Evolutionary conservation across 495 filamentous ascomycete genomes (phyloP).

Genomic region (Aspergillus ellipticus): DNA sequence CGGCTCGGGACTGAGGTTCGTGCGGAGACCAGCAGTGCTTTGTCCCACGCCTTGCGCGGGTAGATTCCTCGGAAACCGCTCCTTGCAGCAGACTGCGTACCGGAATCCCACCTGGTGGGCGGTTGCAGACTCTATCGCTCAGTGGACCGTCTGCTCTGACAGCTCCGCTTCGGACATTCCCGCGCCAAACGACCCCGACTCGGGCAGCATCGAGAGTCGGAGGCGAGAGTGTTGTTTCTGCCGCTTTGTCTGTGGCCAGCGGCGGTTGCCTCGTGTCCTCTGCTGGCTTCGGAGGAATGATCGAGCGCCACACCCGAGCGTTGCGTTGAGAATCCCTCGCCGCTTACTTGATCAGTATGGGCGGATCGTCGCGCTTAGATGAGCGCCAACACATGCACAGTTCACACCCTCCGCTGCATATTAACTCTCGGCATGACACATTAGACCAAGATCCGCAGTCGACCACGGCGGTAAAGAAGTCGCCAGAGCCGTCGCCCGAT

Average conservation of each 20-base stretch:
- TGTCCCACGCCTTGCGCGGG: constrained; percentile 9
- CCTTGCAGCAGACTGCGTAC: constrained; percentile 12
- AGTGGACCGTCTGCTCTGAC: background rate
- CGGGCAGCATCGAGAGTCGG: constrained; percentile 7
- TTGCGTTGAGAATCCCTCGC: background rate
- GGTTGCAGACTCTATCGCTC: background rate
- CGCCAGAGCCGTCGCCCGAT: background rate
- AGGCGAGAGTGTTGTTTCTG: constrained; percentile 8
- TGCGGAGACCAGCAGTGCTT: constrained; percentile 11
- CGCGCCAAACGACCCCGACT: constrained; percentile 7
- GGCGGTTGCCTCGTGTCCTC: background rate
- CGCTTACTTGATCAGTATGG: constrained; percentile 7
- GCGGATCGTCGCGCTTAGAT: constrained; percentile 15
- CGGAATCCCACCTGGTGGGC: background rate
- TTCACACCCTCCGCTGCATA: constrained; percentile 19
- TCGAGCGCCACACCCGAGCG: background rate
- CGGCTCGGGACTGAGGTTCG: constrained; percentile 8
- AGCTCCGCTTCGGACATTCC: constrained; percentile 12
- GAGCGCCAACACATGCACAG: constrained; percentile 20
- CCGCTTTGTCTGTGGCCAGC: background rate
- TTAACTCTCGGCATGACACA: constrained; percentile 19
- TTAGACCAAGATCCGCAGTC: background rate
- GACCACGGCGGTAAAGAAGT: background rate
- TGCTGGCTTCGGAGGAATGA: background rate
- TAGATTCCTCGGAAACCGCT: constrained; percentile 9